Base-by-base conservation (phyloP, 371 early-diverging fungal genomes). In the Mortierella sp. region DNA sequence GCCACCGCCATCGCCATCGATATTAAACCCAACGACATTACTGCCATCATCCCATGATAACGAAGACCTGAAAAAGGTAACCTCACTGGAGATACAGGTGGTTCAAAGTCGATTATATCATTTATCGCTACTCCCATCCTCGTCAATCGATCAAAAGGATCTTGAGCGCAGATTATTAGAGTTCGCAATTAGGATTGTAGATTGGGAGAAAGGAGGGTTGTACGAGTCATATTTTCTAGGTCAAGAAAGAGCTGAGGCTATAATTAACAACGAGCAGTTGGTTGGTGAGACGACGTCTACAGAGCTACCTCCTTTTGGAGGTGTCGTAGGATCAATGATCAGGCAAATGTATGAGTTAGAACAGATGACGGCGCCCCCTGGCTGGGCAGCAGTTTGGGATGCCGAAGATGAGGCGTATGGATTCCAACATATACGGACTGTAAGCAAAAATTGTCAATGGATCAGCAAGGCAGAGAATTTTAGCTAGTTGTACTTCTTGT, bases 161-260 rank as follows among this genome's bases (percentile, higher is more conserved):
- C 42, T 75, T 12, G 64, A 75, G n/a, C 68, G 75, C 9, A 37
- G 75, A 22, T 23, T 80, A 15, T 15, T 80, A 2, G 81, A 80
- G 26, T 80, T 80, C 29, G 72, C 70, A 10, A 74, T 62, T 28
- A 45, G 81, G 49, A 68, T 75, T 26, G 31, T 43, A 4, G 81
- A 80, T 61, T 80, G 75, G 75, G 64, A 75, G 60, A 63, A 63
- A 15, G 75, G 72, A 4, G 81, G 81, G 1, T 58, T 80, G 8
- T 61, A 68, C 0, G 56, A 63, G 2, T 32, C 43, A 0, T 80
- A 80, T 43, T 80, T 80, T 47, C 19, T 80, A 12, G 81, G 81
- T 17, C 35, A 43, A 10, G 79, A 69, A 10, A 35, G 62, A 43
- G 68, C 72, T 1, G 54, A 61, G 22, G 49, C 61, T 5, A 40